Evolutionary conservation across 179 eudicot species (phyloP), one percentile per base, ranked within the genome.

Genomic region (Drosera spatulata): DNA sequence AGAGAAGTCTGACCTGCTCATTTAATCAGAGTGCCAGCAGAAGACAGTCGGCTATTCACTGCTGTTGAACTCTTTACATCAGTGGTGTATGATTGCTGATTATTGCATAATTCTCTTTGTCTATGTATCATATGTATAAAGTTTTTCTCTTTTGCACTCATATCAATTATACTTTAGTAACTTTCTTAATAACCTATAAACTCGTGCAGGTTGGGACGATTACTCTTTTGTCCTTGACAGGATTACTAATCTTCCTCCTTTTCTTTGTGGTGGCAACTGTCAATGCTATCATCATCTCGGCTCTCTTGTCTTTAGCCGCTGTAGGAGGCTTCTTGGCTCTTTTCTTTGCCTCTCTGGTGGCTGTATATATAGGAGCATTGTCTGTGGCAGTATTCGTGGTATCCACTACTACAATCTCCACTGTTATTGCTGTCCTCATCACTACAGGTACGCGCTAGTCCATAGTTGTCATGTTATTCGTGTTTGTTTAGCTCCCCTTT

Each of bases 301-400:
- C 88, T 61, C 79, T 91, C 40, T 33, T 85, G 74, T 85, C 95
- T 50, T 63, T 91, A 70, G 97, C 85, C 8, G 91, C 95, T 41
- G 91, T 81, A 50, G 95, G 97, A 57, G 96, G 96, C 60, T 80
- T 82, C 77, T 75, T 91, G 86, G 96, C 95, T 63, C 60, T 91
- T 67, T 91, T 91, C 88, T 91, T 91, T 70, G 74, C 88, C 53
- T 91, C 75, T 69, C 58, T 84, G 39, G 81, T 88, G 5, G 85
- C 77, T 58, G 75, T 85, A 40, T 88, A 88, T 62, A 62, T 91
- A 57, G 91, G 82, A 61, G 91, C 88, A 33, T 62, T 91, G 59
- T 75, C 84, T 10, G 62, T 88, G n/a, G 88, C 96, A 41, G 72
- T 69, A 50, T 82, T 85, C 62, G 96, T 84, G 12, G 82, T 88